These are phyloP conservation scores for Aspergillus awamori DNA, from an alignment of 2,329 filamentous ascomycete genomes.

Conservation along the genomic window DNA sequence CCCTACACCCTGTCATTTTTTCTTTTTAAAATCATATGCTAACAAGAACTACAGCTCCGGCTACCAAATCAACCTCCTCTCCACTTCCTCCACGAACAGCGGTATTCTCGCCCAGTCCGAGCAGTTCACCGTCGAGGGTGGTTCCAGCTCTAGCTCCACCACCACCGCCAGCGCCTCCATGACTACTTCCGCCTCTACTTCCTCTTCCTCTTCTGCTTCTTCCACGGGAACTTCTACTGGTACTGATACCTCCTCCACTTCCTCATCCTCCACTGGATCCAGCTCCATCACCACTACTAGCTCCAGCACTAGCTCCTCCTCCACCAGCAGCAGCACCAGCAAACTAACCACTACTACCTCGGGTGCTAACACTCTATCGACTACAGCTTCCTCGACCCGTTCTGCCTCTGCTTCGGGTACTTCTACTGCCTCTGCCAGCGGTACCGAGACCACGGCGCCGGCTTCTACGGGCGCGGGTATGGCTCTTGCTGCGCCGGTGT, in stretches of 20 bases:
- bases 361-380: slow-evolving; percentile 16
- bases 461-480: slow-evolving; percentile 13
- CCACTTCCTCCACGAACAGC: slow-evolving; percentile 35
- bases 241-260: not conserved
- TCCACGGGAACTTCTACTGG: slow-evolving; percentile 15
- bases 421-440: slow-evolving; percentile 8
- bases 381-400: not conserved
- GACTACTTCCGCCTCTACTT: slow-evolving; percentile 14
- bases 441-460: slow-evolving; percentile 2
- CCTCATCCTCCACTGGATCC: slow-evolving; percentile 8
- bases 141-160: slow-evolving; percentile 19
- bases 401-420: slow-evolving; percentile 2
- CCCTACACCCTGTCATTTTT: not conserved
- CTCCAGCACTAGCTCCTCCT: not conserved
- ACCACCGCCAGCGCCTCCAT: slow-evolving; percentile 18
- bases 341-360: slow-evolving; percentile 13
- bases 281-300: not conserved
- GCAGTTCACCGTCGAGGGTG: slow-evolving; percentile 36
- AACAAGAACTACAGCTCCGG: slow-evolving; percentile 26
- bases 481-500: slow-evolving; percentile 18
- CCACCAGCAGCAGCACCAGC: not conserved
- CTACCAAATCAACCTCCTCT: slow-evolving; percentile 47
- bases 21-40: not conserved
- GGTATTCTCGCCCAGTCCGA: slow-evolving; percentile 48
- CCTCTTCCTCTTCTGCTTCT: slow-evolving; percentile 16